phyloP scores from a whole-genome alignment of 257 asterid species.

The Anisodus acutangulus region DNA sequence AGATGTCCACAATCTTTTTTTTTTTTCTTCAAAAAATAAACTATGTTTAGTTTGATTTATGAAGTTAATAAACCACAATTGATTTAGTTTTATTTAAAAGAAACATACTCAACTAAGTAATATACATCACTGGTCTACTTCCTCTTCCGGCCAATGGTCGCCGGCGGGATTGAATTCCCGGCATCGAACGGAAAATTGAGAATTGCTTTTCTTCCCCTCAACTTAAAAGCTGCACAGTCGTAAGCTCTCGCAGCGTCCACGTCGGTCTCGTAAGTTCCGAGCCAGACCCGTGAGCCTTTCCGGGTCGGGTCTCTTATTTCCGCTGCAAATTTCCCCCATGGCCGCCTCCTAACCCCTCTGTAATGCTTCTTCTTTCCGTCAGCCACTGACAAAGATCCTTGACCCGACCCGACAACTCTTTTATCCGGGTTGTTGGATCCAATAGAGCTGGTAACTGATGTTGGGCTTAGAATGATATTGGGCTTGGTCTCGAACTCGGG shows the following conservation, averaged over 20 bases:
- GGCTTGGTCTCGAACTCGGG: slow-evolving; percentile 42
- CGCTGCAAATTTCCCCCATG: slow-evolving; percentile 92
- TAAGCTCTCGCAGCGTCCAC: slow-evolving; percentile 88
- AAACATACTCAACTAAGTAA: neutral
- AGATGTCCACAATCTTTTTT: too few species aligned
- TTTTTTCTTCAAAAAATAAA: too few species aligned
- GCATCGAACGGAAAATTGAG: slow-evolving; percentile 78
- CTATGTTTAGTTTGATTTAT: too few species aligned
- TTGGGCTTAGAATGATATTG: slow-evolving; percentile 14
- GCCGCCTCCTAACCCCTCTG: slow-evolving; percentile 80
- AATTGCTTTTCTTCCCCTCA: slow-evolving; percentile 77
- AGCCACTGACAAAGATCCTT: neutral
- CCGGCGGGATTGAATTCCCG: slow-evolving; percentile 61
- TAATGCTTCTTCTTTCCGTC: slow-evolving; percentile 41
- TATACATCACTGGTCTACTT: slow-evolving; percentile 30
- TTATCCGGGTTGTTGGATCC: slow-evolving; percentile 31
- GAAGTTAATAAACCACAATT: too few species aligned
- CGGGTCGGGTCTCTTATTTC: slow-evolving; percentile 82
- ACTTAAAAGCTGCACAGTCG: slow-evolving; percentile 76
- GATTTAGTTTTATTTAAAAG: too few species aligned
- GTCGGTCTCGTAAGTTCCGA: slow-evolving; percentile 71
- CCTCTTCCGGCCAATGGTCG: slow-evolving; percentile 48
- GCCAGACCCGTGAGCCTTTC: slow-evolving; percentile 77
- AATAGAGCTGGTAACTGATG: neutral
- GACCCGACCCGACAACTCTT: neutral